Percentiles rank a stretch among this genome's conserved stretches.
Conservation (phyloP, 805 yeast genomes). For the Peterozyma toletana region DNA sequence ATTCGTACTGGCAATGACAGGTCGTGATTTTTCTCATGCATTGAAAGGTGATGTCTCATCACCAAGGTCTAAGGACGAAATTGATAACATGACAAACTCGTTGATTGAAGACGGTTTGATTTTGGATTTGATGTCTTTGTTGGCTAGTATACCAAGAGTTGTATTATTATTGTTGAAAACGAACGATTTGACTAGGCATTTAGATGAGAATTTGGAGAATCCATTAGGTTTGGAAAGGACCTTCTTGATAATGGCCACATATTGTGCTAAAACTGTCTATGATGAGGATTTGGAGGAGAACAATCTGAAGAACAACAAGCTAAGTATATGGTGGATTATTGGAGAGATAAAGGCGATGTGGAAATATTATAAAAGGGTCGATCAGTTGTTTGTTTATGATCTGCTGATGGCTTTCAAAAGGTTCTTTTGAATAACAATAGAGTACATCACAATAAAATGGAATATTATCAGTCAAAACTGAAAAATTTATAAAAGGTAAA, state of each 20-base stretch:
- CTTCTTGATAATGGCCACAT: slow-evolving; percentile 80
- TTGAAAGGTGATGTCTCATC: slow-evolving; percentile 53
- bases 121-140: slow-evolving; percentile 68
- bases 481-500: no score
- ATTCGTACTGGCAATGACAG: slow-evolving; percentile 91
- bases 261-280: slow-evolving; percentile 78
- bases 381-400: slow-evolving; percentile 20
- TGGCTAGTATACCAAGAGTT: slow-evolving; percentile 76
- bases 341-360: slow-evolving; percentile 19
- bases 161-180: slow-evolving; percentile 86
- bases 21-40: slow-evolving; percentile 79
- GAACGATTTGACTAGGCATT: slow-evolving; percentile 82
- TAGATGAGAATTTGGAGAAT: slow-evolving; percentile 76
- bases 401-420: slow-evolving; percentile 2
- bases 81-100: slow-evolving; percentile 56
- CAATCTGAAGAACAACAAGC: slow-evolving; percentile 8
- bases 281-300: slow-evolving; percentile 50
- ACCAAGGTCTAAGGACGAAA: slow-evolving; percentile 54
- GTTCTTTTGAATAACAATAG: background rate
- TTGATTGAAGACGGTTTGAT: slow-evolving; percentile 58
- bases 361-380: slow-evolving; percentile 17
- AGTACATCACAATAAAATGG: no score
- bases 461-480: no score
- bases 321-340: slow-evolving; percentile 1
- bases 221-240: slow-evolving; percentile 87